phyloP scores from a whole-genome alignment of 2,329 filamentous ascomycete genomes.

The Grosmannia serpens region DNA sequence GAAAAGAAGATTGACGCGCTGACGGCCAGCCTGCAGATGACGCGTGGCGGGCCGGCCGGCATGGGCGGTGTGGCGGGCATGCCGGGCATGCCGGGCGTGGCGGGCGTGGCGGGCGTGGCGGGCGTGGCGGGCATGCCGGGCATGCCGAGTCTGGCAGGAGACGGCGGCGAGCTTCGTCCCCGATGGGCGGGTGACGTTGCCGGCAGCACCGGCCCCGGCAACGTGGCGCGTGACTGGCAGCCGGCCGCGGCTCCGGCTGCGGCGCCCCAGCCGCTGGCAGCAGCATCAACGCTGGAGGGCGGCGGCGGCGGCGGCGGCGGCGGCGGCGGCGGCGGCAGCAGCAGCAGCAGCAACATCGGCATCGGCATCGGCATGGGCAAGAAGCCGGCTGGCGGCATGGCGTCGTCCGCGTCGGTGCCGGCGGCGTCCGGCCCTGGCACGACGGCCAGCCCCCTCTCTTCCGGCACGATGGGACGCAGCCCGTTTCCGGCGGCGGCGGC shows the following conservation, averaged over 20 bases:
- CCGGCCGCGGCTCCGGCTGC: not conserved
- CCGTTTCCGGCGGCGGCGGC: not conserved
- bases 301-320: too few relatives aligned
- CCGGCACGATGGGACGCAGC: not conserved
- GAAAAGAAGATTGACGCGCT: conserved; percentile 88
- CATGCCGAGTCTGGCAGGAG: not conserved
- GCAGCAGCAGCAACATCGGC: too few relatives aligned
- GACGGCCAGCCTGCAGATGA: conserved; percentile 64
- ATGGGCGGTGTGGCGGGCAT: not conserved
- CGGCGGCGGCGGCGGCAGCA: too few relatives aligned
- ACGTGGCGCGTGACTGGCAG: too few relatives aligned
- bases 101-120: not conserved
- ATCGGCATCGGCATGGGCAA: too few relatives aligned
- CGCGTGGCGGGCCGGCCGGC: conserved; percentile 8
- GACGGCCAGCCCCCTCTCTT: not conserved
- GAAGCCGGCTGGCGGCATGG: not conserved
- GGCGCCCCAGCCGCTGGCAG: not conserved
- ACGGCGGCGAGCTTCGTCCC: not conserved
- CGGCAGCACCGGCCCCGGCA: too few relatives aligned
- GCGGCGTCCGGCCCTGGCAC: not conserved
- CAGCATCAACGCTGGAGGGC: too few relatives aligned
- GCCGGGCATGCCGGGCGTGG: not conserved
- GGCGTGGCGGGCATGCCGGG: not conserved
- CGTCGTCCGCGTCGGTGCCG: not conserved
- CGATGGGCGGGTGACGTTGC: not conserved